Conservation (phyloP, 768 basidiomycete species). For the Rhodocollybia butyracea region DNA sequence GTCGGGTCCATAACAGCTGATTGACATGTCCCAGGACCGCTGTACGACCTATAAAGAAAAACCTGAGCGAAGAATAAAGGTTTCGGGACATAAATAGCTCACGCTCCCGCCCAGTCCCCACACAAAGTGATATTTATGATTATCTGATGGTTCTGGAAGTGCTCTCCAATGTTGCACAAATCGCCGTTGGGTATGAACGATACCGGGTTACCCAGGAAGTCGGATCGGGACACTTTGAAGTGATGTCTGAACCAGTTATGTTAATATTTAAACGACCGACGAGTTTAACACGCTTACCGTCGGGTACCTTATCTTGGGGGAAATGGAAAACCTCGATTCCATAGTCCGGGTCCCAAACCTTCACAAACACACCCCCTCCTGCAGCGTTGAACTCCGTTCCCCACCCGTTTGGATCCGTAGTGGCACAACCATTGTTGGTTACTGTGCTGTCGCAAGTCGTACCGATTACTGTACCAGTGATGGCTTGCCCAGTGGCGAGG, state of each 20-base stretch:
- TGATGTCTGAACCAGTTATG: no score
- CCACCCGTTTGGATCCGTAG: slow-evolving; percentile 18
- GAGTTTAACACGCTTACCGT: no score
- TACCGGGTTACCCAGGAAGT: slow-evolving; percentile 27
- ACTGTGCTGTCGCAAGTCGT: slow-evolving; percentile 26
- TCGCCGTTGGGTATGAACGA: slow-evolving; percentile 30
- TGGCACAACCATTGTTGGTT: slow-evolving; percentile 24
- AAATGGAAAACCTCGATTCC: slow-evolving; percentile 37
- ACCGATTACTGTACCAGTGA: slow-evolving; percentile 19
- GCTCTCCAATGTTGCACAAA: slow-evolving; percentile 30
- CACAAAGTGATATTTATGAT: slow-evolving; percentile 44
- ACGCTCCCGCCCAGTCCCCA: slow-evolving; percentile 40
- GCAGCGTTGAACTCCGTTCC: slow-evolving; percentile 20
- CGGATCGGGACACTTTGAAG: slow-evolving; percentile 24
- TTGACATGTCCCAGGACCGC: slow-evolving; percentile 46
- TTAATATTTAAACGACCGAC: no score
- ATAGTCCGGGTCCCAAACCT: slow-evolving; percentile 27
- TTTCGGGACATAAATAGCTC: not conserved
- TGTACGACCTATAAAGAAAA: slow-evolving; percentile 12
- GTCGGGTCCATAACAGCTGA: no score
- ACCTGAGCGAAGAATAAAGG: not conserved
- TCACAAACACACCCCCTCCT: slow-evolving; percentile 26
- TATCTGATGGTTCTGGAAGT: slow-evolving; percentile 31
- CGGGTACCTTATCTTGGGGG: slow-evolving; percentile 26
- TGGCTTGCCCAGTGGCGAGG: slow-evolving; percentile 25